These are phyloP conservation scores for Chaetomium fimeti DNA, from an alignment of 495 filamentous ascomycete species.

Conservation along the genomic window DNA sequence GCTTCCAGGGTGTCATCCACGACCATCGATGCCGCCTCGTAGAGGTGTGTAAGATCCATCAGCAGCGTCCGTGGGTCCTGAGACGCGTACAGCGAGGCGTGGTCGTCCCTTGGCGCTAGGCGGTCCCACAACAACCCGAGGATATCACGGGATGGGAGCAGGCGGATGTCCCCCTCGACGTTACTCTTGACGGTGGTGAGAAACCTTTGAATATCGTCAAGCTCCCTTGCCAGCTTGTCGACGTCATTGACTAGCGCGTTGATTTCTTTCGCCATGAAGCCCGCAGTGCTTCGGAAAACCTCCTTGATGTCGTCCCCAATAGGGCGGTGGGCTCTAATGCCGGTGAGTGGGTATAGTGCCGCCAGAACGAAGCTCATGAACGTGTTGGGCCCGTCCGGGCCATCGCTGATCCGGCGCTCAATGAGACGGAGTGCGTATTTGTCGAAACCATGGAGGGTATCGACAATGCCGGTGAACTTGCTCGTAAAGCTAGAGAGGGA, in stretches of 20 bases:
- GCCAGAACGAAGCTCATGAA: background rate
- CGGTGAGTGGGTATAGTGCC: background rate
- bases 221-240: background rate
- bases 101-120: background rate
- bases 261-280: background rate
- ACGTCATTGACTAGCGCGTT: background rate
- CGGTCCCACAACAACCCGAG: background rate
- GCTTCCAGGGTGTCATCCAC: background rate
- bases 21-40: background rate
- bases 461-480: background rate
- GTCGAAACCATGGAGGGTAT: background rate
- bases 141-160: background rate
- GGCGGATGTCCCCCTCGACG: background rate
- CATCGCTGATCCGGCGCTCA: background rate
- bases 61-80: background rate
- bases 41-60: background rate
- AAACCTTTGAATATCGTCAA: background rate
- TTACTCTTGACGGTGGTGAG: background rate
- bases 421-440: background rate
- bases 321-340: background rate
- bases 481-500: background rate
- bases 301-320: background rate
- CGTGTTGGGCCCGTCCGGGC: background rate
- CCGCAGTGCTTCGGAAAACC: background rate
- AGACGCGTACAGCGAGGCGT: background rate